These are phyloP conservation scores for bread wheat (Triticum aestivum) DNA, from an alignment of 176 grass and related monocot genomes.

Conservation along the genomic window DNA sequence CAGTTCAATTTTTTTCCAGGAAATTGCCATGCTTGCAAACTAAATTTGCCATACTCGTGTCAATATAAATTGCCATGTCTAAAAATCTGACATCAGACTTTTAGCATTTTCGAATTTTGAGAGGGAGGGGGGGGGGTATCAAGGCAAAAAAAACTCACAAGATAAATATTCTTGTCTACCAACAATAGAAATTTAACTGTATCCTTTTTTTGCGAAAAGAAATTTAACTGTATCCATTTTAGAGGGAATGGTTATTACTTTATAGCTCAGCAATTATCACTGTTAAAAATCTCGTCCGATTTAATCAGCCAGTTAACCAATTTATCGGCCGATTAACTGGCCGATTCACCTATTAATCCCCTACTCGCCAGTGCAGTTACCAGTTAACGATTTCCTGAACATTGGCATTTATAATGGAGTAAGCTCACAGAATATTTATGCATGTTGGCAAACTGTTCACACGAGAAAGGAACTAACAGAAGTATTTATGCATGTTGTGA, in stretches of 20 bases:
- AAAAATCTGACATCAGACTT: too few relatives aligned
- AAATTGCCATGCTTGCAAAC: too few relatives aligned
- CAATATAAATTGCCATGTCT: too few relatives aligned
- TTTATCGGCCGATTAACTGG: not conserved
- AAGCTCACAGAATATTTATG: not conserved
- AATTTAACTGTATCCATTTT: not conserved
- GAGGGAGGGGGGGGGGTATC: too few relatives aligned
- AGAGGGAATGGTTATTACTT: not conserved
- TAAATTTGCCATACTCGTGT: too few relatives aligned
- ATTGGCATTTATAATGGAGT: slow-evolving; percentile 3
- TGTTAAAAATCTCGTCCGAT: not conserved
- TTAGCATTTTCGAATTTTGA: too few relatives aligned
- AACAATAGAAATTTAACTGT: slow-evolving; percentile 22
- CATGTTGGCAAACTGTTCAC: slow-evolving; percentile 4
- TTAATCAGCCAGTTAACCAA: not conserved
- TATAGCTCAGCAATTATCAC: not conserved
- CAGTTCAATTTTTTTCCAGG: too few relatives aligned
- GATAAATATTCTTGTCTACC: not conserved
- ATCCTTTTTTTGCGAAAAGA: too few relatives aligned
- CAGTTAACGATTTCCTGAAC: not conserved
- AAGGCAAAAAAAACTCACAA: too few relatives aligned
- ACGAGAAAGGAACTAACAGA: slow-evolving; percentile 40
- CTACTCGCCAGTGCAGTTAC: not conserved
- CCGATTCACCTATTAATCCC: not conserved
- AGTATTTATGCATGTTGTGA: not conserved